Conservation (phyloP, 2,329 filamentous ascomycete species). For the Xylariaceae sp. region DNA sequence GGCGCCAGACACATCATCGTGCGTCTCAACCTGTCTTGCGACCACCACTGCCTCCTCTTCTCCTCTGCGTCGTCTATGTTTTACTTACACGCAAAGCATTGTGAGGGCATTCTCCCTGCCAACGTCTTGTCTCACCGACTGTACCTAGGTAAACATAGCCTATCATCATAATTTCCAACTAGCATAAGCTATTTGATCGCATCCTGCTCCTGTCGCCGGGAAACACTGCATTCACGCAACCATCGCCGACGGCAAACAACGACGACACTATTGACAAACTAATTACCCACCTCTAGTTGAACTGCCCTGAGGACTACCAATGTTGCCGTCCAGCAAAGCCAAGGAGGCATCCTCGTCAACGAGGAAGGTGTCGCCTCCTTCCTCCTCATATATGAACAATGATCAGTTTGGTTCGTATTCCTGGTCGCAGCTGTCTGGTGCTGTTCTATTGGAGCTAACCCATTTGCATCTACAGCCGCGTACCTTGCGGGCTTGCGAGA, state of each 20-base stretch:
- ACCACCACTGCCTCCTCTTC: conserved; percentile 1
- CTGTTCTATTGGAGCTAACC: conserved; percentile 9
- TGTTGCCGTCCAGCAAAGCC: conserved; percentile 27
- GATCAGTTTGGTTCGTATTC: conserved; percentile 59
- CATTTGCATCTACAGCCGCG: conserved; percentile 27
- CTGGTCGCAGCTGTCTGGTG: conserved; percentile 5
- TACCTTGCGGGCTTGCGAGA: conserved; percentile 70
- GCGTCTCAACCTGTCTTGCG: conserved; percentile 15
- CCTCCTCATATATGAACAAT: conserved; percentile 61
- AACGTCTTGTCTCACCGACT: too few species aligned
- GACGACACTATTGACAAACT: background rate
- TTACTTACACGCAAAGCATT: conserved; percentile 1
- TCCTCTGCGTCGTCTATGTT: background rate
- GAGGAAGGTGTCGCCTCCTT: conserved; percentile 57
- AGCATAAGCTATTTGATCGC: too few species aligned
- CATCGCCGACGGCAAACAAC: too few species aligned
- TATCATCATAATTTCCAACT: too few species aligned
- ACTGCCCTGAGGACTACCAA: conserved; percentile 5
- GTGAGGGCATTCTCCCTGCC: too few species aligned
- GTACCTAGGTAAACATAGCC: too few species aligned
- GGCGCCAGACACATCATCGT: conserved; percentile 25
- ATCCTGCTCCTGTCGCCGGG: too few species aligned
- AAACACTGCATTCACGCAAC: too few species aligned
- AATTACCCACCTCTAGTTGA: background rate
- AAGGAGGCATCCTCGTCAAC: conserved; percentile 34